Evolutionary conservation across 1,284 basidiomycete species (phyloP), one percentile per base, ranked within the genome.

Genomic region (Fistulinella staudtii): DNA sequence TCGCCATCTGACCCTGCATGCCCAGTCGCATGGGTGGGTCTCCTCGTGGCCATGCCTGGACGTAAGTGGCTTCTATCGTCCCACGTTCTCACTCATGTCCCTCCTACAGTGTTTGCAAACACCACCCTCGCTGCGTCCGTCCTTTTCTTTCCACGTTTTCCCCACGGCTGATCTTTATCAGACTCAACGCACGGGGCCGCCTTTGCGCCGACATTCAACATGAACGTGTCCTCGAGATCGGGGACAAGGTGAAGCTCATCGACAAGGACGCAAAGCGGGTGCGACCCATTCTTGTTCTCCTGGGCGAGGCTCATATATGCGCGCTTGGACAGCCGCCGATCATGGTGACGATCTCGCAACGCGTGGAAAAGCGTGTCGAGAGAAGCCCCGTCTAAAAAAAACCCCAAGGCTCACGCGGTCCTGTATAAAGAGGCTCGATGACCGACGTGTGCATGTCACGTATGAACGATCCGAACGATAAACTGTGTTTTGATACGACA

Each of bases 21-120:
- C 14, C 5, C 15, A 56, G 56, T 47, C 24, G 46, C 39, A 9
- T 57, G 56, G 56, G 34, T 59, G 11, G 39, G 40, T 21, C 21
- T 61, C 7, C 9, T 55, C 15, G 36, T 47, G 8, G 14, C 25
- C 20, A 54, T 55, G 51, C 56, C 56, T 9, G 56, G 58, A 43
- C 54, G 56, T 45, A 25, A 38, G 51, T 18, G 14, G 11, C 3
- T 7, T 11, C 1, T 10, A 24, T 17, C 4, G 14, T 18, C 21
- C 14, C 8, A 23, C 8, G 17, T 20, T 8, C 33, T 20, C 8
- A 15, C 4, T 34, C 10, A 17, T 40, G 14, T 53, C n/a, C 11
- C 9, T 22, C 7, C 20, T 11, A 5, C 18, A 57, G 56, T 59
- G 23, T 61, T 52, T 5, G 54, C 45, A 20, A 57, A 57, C n/a